Evolutionary conservation across 805 yeast species (phyloP), one percentile per base, ranked within the genome.

Genomic region (Henningerozyma blattae): DNA sequence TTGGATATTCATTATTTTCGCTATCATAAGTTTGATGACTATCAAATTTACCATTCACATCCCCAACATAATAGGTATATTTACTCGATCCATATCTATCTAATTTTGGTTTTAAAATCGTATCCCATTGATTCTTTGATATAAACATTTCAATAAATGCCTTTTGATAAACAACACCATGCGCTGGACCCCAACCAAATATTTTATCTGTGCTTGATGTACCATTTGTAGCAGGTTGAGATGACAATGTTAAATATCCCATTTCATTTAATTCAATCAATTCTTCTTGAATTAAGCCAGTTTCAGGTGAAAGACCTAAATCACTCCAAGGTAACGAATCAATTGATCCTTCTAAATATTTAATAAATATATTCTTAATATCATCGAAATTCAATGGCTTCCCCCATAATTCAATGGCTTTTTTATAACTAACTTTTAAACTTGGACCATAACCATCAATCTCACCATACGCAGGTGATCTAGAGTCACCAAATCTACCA

Each of bases 381-480:
- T 86, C 95, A 4, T 59, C 50, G 3, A 61, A 43, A 12, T 65
- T 63, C 22, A 63, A 69, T 4, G 95, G 95, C 34, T 66, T 61
- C 0, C 94, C 95, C 95, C 96, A 87, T 15, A 75, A 63, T 34
- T 71, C 72, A 32, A 68, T 62, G 1, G 93, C 93, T 48, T 68
- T 72, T 25, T 70, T 65, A 10, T 75, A 68, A 6, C 78, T 70
- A 4, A 84, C 76, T 50, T 87, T 87, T 47, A 91, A 69, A 3
- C 81, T 73, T 0, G 96, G 95, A 2, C 97, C 97, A 55, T 89
- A 91, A 20, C 97, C 97, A 55, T 87, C 96, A 47, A 89, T 84
- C 60, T 89, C 96, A 64, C 97, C 98, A 58, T 82, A 89, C 1
- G 97, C 97, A 15, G 96, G 95, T 22, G 95, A 84, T 48, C 91